Percentiles rank a stretch among this genome's conserved stretches.
These are phyloP conservation scores for Carex pumila DNA, from an alignment of 176 grass and related monocot species.

Conservation along the genomic window DNA sequence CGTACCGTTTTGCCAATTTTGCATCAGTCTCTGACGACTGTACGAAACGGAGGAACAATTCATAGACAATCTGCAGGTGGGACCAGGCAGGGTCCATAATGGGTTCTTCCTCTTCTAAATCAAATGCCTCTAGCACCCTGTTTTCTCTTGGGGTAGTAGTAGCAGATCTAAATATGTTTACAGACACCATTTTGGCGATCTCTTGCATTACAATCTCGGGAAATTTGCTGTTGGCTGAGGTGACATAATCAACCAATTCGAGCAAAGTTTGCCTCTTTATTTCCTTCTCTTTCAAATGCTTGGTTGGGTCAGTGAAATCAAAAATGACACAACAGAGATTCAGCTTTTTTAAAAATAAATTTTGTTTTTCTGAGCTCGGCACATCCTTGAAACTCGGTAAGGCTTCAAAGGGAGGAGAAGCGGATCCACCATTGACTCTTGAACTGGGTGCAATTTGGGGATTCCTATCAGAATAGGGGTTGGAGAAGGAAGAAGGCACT, in stretches of 20 bases:
- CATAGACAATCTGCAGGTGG: constrained; percentile 81
- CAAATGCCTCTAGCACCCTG: constrained; percentile 46
- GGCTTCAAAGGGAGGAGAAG: constrained; percentile 18
- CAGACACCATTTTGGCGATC: constrained; percentile 48
- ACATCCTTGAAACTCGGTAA: constrained; percentile 77
- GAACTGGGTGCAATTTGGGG: constrained; percentile 22
- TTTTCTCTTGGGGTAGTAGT: constrained; percentile 42
- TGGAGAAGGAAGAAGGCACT: constrained; percentile 38
- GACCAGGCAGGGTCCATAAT: constrained; percentile 76
- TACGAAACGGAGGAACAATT: constrained; percentile 75
- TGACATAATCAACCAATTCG: constrained; percentile 66
- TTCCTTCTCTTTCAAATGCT: constrained; percentile 65
- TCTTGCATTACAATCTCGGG: constrained; percentile 66
- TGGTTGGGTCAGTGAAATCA: constrained; percentile 63
- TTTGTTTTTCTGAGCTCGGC: constrained; percentile 55
- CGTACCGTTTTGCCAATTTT: constrained; percentile 76
- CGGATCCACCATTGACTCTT: constrained; percentile 23
- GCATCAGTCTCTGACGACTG: constrained; percentile 70
- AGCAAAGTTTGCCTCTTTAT: constrained; percentile 69
- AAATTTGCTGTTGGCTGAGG: constrained; percentile 38
- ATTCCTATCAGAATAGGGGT: constrained; percentile 38
- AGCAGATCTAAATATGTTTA: constrained; percentile 58
- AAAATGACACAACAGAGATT: constrained; percentile 56
- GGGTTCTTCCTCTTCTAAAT: constrained; percentile 75
- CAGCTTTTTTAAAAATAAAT: constrained; percentile 53